Percentiles rank a stretch among this genome's conserved stretches.
phyloP scores from a whole-genome alignment of 2,329 filamentous ascomycete species.

The Colletotrichum filicis region DNA sequence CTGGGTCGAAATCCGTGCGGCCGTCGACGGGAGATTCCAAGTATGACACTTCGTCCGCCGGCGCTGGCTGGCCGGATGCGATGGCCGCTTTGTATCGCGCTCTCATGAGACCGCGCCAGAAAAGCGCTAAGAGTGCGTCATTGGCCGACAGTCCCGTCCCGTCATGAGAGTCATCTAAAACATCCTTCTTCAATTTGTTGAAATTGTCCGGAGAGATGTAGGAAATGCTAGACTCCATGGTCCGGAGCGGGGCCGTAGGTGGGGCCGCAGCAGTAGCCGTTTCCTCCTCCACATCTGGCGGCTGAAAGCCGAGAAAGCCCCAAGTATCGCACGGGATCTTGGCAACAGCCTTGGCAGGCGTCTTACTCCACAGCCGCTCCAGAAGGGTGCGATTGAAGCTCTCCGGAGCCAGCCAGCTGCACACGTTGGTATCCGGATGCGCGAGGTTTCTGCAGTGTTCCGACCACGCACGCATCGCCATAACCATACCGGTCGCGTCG shows the following conservation, averaged over 20 bases:
- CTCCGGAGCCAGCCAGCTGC: constrained; percentile 42
- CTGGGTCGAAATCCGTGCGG: constrained; percentile 43
- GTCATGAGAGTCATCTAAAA: constrained; percentile 38
- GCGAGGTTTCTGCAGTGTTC: constrained; percentile 44
- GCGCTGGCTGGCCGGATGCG: constrained; percentile 35
- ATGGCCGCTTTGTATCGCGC: constrained; percentile 47
- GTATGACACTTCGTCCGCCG: constrained; percentile 42
- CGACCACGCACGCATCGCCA: constrained; percentile 43
- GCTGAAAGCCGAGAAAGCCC: constrained; percentile 41
- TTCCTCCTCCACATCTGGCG: constrained; percentile 17
- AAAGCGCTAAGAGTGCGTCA: constrained; percentile 52
- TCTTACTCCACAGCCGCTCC: constrained; percentile 42
- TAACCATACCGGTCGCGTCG: constrained; percentile 44
- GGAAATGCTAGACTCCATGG: constrained; percentile 16
- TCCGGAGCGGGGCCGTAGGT: background rate
- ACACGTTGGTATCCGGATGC: constrained; percentile 28
- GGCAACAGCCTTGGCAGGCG: constrained; percentile 36
- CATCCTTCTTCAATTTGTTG: constrained; percentile 45
- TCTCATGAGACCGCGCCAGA: constrained; percentile 49
- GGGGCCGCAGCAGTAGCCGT: background rate
- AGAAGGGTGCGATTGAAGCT: constrained; percentile 44
- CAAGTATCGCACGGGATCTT: constrained; percentile 38
- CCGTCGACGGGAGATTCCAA: constrained; percentile 48
- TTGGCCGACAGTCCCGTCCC: constrained; percentile 45
- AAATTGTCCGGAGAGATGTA: constrained; percentile 21